phyloP scores from a whole-genome alignment of 176 grass and related monocot species.

The Poa pratensis region DNA sequence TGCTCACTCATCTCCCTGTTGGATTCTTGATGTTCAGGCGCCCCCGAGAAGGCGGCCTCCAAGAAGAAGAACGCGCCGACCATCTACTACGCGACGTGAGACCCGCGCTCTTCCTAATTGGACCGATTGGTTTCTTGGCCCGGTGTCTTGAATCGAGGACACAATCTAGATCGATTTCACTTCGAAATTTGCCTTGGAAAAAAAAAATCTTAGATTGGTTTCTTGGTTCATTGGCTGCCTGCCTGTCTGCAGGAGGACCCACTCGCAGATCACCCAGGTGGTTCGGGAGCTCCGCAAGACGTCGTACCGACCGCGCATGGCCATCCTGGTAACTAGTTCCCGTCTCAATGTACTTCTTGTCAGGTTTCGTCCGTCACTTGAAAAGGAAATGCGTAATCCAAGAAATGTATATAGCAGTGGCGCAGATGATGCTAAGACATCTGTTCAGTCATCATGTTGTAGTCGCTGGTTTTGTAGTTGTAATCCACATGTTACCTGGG shows the following conservation, averaged over 20 bases:
- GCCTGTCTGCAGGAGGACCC: constrained; percentile 79
- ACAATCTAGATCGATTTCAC: not conserved
- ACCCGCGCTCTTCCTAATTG: constrained; percentile 14
- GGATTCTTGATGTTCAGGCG: constrained; percentile 46
- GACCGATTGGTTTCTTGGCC: not conserved
- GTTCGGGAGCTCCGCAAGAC: constrained; percentile 96
- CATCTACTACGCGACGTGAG: constrained; percentile 93
- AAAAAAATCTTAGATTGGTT: constrained; percentile 30
- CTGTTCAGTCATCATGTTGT: not conserved
- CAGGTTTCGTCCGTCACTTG: not conserved
- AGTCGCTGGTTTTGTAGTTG: not conserved
- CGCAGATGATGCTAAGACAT: not conserved
- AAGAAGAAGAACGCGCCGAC: constrained; percentile 70
- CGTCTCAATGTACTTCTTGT: constrained; percentile 1
- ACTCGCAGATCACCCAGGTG: constrained; percentile 95
- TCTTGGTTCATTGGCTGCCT: constrained; percentile 23
- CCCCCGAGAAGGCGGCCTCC: constrained; percentile 45
- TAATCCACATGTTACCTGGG: too few relatives aligned
- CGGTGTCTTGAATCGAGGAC: not conserved
- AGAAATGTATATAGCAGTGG: not conserved
- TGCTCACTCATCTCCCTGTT: constrained; percentile 30
- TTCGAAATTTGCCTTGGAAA: not conserved
- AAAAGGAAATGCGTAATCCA: not conserved
- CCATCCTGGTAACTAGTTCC: constrained; percentile 64
- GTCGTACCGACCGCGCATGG: constrained; percentile 83